Percentiles rank a stretch among this genome's conserved stretches.
Conservation (phyloP, 345 rosid species). For the Rhodamnia rubescens region DNA sequence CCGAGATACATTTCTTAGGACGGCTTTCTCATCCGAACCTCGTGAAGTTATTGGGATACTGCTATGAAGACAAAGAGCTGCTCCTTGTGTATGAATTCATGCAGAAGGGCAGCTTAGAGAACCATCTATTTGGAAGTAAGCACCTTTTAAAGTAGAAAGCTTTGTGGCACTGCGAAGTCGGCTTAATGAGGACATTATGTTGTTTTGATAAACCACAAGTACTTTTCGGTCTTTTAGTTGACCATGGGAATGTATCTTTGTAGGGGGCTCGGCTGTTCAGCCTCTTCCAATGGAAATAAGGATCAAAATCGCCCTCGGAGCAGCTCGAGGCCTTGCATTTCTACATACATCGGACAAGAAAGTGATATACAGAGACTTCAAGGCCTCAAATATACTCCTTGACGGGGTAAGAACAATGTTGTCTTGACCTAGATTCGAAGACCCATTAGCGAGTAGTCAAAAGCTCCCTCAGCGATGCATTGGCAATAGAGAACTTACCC, state of each 20-base stretch:
- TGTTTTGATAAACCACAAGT: not conserved
- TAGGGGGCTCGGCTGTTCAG: conserved; percentile 78
- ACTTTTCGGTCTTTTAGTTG: not conserved
- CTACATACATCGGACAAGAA: conserved; percentile 77
- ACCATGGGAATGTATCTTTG: not conserved
- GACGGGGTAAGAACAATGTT: conserved; percentile 51
- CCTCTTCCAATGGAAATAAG: conserved; percentile 81
- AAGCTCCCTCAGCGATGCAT: not conserved
- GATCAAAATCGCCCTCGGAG: conserved; percentile 77
- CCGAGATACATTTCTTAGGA: conserved; percentile 82
- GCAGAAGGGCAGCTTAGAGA: conserved; percentile 97
- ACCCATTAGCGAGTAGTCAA: not conserved
- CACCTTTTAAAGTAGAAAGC: not conserved
- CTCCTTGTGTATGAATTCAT: conserved; percentile 88
- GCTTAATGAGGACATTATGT: not conserved
- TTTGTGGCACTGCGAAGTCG: not conserved
- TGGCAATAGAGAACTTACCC: not conserved
- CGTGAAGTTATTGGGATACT: conserved; percentile 77
- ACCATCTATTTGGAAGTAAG: conserved; percentile 96
- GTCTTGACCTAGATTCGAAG: not conserved
- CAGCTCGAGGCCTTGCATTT: conserved; percentile 81
- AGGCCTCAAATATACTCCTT: conserved; percentile 88
- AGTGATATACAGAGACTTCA: conserved; percentile 93
- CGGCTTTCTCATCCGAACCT: conserved; percentile 88
- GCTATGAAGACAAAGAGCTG: conserved; percentile 72